These are phyloP conservation scores for Luvunga scandens DNA, from an alignment of 345 rosid genomes.

Conservation along the genomic window DNA sequence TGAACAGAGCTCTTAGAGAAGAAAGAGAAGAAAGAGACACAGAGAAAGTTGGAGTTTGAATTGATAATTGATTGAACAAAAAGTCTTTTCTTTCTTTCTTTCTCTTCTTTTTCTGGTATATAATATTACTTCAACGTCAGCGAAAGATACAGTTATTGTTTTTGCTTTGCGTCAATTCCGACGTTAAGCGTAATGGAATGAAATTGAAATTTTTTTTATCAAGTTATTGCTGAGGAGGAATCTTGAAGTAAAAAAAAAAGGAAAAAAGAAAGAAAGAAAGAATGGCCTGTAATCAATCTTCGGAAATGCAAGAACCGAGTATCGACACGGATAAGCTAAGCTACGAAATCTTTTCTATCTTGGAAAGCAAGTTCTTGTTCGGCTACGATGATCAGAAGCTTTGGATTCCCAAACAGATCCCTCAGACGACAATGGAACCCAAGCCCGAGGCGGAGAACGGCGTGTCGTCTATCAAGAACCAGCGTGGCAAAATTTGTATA, in stretches of 20 bases:
- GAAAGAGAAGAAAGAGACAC: conserved; percentile 8
- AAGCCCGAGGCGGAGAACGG: conserved; percentile 27
- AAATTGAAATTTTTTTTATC: background rate
- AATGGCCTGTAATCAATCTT: conserved; percentile 40
- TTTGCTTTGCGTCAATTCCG: background rate
- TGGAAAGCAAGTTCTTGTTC: conserved; percentile 86
- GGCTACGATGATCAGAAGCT: conserved; percentile 86
- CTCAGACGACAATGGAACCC: conserved; percentile 28
- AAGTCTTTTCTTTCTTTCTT: background rate
- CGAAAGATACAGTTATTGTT: conserved; percentile 2
- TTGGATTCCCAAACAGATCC: conserved; percentile 60
- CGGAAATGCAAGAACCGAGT: conserved; percentile 88
- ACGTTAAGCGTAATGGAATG: background rate
- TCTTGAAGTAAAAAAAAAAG: background rate
- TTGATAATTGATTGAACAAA: background rate
- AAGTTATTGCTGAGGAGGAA: background rate
- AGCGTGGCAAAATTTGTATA: conserved; percentile 91
- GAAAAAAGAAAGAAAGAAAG: background rate
- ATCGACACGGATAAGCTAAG: conserved; percentile 94
- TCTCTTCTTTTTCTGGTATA: conserved; percentile 16
- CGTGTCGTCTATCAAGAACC: conserved; percentile 61
- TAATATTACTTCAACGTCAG: conserved; percentile 15
- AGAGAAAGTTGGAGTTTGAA: background rate
- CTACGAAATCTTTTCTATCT: conserved; percentile 93
- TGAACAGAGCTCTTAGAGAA: background rate